Evolutionary conservation across 2,329 filamentous ascomycete species (phyloP).

Genomic region (Xylariaceae sp.): DNA sequence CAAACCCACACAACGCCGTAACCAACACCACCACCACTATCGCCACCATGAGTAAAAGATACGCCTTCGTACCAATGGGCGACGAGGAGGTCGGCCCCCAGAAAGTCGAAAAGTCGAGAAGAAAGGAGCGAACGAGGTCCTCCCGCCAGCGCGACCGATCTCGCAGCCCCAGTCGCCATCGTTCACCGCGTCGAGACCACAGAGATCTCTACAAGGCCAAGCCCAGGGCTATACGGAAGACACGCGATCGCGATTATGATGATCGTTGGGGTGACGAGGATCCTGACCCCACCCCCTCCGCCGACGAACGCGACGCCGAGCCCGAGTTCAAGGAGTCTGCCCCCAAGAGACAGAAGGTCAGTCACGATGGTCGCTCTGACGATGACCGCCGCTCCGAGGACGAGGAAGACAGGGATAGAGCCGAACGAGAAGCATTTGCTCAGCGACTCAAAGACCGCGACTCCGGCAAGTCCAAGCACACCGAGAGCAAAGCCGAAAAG

Average conservation of each 20-base stretch:
- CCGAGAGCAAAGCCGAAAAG: conserved; percentile 56
- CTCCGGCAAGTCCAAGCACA: conserved; percentile 65
- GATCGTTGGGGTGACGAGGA: conserved; percentile 83
- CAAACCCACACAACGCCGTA: neutral
- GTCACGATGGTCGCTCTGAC: conserved; percentile 48
- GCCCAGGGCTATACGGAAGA: conserved; percentile 35
- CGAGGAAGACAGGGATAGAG: conserved; percentile 64
- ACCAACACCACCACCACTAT: neutral
- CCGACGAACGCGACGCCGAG: conserved; percentile 49
- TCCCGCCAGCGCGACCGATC: conserved; percentile 17
- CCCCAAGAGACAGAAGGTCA: conserved; percentile 66
- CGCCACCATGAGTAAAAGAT: conserved; percentile 54
- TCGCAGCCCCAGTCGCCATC: conserved; percentile 23
- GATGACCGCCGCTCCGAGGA: conserved; percentile 51
- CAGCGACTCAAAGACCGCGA: conserved; percentile 72
- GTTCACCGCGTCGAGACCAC: conserved; percentile 29
- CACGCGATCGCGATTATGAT: conserved; percentile 57
- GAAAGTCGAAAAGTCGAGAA: conserved; percentile 44
- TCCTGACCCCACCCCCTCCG: conserved; percentile 44
- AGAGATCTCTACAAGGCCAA: conserved; percentile 34
- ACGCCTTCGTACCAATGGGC: conserved; percentile 67
- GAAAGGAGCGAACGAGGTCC: conserved; percentile 12
- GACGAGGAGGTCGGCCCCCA: conserved; percentile 58
- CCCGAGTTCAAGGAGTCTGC: conserved; percentile 66
- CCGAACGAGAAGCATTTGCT: conserved; percentile 78